These are phyloP conservation scores for Tremellales sp. DNA, from an alignment of 1,284 basidiomycete species.

Conservation along the genomic window DNA sequence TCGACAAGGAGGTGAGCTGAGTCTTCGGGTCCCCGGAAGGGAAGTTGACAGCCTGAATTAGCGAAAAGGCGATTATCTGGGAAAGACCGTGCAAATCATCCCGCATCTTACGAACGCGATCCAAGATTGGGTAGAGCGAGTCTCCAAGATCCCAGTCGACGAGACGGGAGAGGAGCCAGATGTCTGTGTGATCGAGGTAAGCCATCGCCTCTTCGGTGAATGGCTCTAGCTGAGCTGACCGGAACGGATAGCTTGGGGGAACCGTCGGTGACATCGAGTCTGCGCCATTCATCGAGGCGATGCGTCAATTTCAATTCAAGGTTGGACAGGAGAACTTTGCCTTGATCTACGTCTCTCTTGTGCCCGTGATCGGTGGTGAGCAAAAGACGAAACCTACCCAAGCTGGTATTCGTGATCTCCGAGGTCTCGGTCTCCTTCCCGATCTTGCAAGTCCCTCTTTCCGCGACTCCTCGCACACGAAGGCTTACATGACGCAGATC, in stretches of 20 bases:
- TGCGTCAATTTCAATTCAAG: conserved; percentile 99
- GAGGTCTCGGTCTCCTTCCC: conserved; percentile 88
- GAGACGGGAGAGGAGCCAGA: conserved; percentile 91
- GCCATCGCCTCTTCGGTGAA: conserved; percentile 11
- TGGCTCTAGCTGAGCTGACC: neutral
- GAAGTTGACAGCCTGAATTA: conserved; percentile 40
- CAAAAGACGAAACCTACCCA: conserved; percentile 99
- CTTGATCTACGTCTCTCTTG: conserved; percentile 94
- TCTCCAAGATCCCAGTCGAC: conserved; percentile 89
- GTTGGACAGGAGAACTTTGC: conserved; percentile 98
- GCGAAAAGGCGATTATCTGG: conserved; percentile 94
- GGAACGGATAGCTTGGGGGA: conserved; percentile 69
- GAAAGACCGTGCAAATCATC: conserved; percentile 97
- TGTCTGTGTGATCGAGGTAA: conserved; percentile 91
- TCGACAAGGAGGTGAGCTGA: conserved; percentile 84
- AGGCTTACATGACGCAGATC: conserved; percentile 56
- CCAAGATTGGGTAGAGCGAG: conserved; percentile 97
- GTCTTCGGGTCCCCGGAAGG: neutral
- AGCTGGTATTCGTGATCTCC: conserved; percentile 89
- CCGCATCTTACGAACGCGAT: conserved; percentile 96
- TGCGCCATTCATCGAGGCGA: conserved; percentile 95
- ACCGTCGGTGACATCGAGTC: conserved; percentile 96
- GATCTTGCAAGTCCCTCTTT: conserved; percentile 66
- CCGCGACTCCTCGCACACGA: neutral
- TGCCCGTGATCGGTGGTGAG: conserved; percentile 96